phyloP scores from a whole-genome alignment of 306 rosid species.

The Luffa aegyptiaca region DNA sequence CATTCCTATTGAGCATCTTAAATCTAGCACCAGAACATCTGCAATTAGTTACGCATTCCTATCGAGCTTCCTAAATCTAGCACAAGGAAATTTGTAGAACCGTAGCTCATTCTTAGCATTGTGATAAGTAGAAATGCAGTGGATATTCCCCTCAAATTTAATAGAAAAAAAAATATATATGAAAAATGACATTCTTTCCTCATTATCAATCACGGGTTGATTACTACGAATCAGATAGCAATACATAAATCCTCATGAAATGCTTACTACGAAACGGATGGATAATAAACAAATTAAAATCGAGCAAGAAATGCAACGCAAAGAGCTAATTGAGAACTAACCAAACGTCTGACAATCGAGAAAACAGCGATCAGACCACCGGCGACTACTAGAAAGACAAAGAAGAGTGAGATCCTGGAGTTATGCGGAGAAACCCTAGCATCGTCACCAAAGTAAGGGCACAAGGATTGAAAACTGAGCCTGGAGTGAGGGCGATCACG shows the following conservation, averaged over 20 bases:
- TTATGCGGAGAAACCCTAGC: constrained; percentile 53
- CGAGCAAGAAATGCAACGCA: background rate
- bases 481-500: constrained; percentile 54
- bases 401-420: constrained; percentile 65
- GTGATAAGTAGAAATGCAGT: background rate
- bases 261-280: background rate
- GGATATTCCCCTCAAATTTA: background rate
- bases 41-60: background rate
- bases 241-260: background rate
- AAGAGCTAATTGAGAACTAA: constrained; percentile 20
- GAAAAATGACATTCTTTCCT: background rate
- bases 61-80: background rate
- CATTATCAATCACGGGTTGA: constrained; percentile 1
- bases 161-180: background rate
- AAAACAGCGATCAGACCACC: constrained; percentile 39
- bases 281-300: background rate
- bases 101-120: background rate
- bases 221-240: background rate
- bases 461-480: constrained; percentile 37
- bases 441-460: constrained; percentile 51
- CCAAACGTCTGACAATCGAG: constrained; percentile 49
- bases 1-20: background rate
- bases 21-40: background rate
- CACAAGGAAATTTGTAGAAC: background rate
- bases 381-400: constrained; percentile 30